phyloP scores from a whole-genome alignment of 2,329 filamentous ascomycete genomes.

The Cladophialophora bantiana region DNA sequence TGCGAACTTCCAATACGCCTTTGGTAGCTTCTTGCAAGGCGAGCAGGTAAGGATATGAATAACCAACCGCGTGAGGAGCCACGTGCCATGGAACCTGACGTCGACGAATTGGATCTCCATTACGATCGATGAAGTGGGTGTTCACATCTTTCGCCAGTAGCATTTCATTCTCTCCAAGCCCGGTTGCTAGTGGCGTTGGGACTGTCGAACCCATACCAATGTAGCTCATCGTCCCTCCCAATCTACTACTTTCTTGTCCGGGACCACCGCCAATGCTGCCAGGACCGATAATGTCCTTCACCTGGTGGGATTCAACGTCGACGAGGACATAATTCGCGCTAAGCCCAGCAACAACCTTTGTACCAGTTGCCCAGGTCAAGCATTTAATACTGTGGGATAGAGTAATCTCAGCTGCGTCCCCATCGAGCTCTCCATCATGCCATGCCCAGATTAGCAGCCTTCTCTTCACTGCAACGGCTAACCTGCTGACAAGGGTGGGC shows the following conservation, averaged over 20 bases:
- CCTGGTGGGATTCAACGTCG: constrained; percentile 75
- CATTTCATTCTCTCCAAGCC: constrained; percentile 81
- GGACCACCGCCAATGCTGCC: constrained; percentile 72
- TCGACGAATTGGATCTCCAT: constrained; percentile 81
- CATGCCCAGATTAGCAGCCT: constrained; percentile 91
- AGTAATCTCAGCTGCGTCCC: constrained; percentile 76
- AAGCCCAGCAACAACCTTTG: constrained; percentile 86
- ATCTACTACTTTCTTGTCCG: constrained; percentile 72
- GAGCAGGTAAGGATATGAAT: constrained; percentile 95
- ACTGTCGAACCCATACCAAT: constrained; percentile 93
- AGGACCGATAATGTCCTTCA: constrained; percentile 80
- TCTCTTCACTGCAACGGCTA: constrained; percentile 92
- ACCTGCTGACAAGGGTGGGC: constrained; percentile 86
- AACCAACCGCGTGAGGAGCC: constrained; percentile 89
- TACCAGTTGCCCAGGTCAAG: constrained; percentile 88
- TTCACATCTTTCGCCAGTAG: constrained; percentile 98
- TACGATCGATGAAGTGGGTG: constrained; percentile 85
- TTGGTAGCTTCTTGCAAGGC: constrained; percentile 83
- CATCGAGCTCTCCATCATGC: constrained; percentile 88
- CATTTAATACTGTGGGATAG: constrained; percentile 85
- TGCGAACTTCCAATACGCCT: constrained; percentile 86
- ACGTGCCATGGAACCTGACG: constrained; percentile 90
- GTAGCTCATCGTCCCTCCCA: constrained; percentile 93
- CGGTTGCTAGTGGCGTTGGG: constrained; percentile 85
- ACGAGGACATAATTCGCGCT: constrained; percentile 90